Evolutionary conservation across 2,329 filamentous ascomycete genomes (phyloP), one percentile per base, ranked within the genome.

Genomic region (Aureobasidium sp.): DNA sequence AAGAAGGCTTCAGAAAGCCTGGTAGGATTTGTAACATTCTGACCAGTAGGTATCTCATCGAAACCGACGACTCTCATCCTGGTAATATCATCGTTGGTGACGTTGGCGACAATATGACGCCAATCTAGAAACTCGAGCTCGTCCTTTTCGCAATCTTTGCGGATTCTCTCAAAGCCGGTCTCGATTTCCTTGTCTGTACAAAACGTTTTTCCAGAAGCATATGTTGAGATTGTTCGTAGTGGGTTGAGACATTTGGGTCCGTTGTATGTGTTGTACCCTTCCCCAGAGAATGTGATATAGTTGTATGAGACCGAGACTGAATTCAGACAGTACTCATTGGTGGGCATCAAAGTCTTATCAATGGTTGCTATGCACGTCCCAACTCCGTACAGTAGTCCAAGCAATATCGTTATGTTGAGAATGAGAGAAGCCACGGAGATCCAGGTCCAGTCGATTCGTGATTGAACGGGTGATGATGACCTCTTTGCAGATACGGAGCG

Each of bases 241-340:
- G 51, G 53, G 13, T 58, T 65, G 18, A 40, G 31, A 36, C 62
- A 65, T 43, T 40, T 58, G 3, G 51, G 51, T 33, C 62, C 62
- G 15, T 58, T 15, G n/a, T 58, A 65, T 58, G 62, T 48, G 23
- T 20, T 43, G 25, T 65, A 42, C 16, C 53, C 53, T 31, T 56
- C 42, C 29, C 51, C 53, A 29, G 62, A 2, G 20, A 65, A 65
- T 13, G 62, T 65, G 31, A 65, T 16, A 15, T 65, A 56, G 31
- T 58, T 58, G 20, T 58, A 65, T 4, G 62, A 53, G 3, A 50
- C 38, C 4, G 53, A 43, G 16, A 58, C 33, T 1, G 62, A 27
- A 20, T 65, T 25, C 4, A 65, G 5, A 11, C 62, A 65, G 27
- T 65, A 65, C 20, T 65, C 47, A 11, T 65, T 38, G 3, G 18